Evolutionary conservation across 108 stramenopile species (phyloP).

Genomic region (Cyclotella atomus): DNA sequence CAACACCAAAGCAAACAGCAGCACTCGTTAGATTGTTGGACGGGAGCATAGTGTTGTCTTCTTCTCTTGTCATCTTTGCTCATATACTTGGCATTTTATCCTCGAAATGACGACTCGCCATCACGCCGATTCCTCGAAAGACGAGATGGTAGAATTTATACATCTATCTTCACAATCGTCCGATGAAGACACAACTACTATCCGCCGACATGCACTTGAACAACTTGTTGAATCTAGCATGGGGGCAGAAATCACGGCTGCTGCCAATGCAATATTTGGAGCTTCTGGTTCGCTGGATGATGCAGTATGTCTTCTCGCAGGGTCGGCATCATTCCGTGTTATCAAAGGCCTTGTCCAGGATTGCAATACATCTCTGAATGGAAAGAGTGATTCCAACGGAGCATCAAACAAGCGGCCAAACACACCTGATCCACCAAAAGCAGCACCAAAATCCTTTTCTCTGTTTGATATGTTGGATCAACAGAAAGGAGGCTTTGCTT

Average conservation of each 20-base stretch:
- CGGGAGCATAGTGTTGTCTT: no score
- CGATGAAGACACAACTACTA: neutral
- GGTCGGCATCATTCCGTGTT: slow-evolving; percentile 18
- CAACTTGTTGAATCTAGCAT: slow-evolving; percentile 38
- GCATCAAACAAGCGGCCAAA: neutral
- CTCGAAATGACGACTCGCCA: no score
- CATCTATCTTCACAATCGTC: neutral
- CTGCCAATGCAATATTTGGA: neutral
- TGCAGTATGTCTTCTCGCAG: neutral
- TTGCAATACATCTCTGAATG: neutral
- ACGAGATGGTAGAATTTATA: slow-evolving; percentile 18
- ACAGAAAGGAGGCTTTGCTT: slow-evolving; percentile 16
- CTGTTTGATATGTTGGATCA: slow-evolving; percentile 53
- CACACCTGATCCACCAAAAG: neutral
- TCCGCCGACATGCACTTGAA: slow-evolving; percentile 13
- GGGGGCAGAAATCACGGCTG: slow-evolving; percentile 18
- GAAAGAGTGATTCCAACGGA: neutral
- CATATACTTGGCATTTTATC: no score
- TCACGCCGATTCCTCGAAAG: no score
- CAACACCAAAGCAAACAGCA: no score
- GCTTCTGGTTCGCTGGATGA: neutral
- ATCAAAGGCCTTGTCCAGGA: slow-evolving; percentile 12
- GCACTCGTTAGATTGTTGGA: no score
- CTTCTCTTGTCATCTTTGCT: no score
- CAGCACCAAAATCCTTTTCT: slow-evolving; percentile 41